These are phyloP conservation scores for Terfezia boudieri DNA, from an alignment of 495 filamentous ascomycete species.

Conservation along the genomic window DNA sequence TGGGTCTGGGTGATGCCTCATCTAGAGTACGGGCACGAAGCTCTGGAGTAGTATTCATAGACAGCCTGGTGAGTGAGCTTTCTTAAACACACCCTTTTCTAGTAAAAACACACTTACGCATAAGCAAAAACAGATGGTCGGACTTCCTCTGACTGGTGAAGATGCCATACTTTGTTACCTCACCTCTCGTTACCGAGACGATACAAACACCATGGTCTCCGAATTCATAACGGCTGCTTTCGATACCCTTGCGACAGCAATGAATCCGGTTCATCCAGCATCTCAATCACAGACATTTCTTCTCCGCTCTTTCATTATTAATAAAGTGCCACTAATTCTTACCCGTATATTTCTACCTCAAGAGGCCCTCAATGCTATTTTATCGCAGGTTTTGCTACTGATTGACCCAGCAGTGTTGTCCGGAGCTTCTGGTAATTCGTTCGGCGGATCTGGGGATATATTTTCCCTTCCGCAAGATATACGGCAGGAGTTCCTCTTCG, in stretches of 20 bases:
- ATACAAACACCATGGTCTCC: conserved; percentile 47
- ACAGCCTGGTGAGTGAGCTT: conserved; percentile 42
- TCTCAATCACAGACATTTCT: conserved; percentile 38
- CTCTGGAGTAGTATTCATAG: conserved; percentile 84
- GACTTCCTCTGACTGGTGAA: conserved; percentile 67
- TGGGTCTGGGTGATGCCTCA: conserved; percentile 19
- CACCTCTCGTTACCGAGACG: conserved; percentile 60
- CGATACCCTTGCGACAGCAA: conserved; percentile 67
- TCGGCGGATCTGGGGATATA: not conserved
- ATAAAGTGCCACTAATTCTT: conserved; percentile 71
- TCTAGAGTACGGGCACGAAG: conserved; percentile 45
- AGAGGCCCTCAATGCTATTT: conserved; percentile 1
- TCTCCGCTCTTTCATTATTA: conserved; percentile 79
- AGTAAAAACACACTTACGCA: not conserved
- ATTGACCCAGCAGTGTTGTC: conserved; percentile 24
- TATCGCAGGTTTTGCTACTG: conserved; percentile 15
- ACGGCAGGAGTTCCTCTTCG: conserved; percentile 76
- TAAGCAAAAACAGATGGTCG: conserved; percentile 37
- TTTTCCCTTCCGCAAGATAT: conserved; percentile 24
- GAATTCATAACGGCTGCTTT: conserved; percentile 76
- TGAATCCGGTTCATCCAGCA: conserved; percentile 51
- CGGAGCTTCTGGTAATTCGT: not conserved
- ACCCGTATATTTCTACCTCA: not conserved
- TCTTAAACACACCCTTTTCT: not conserved
- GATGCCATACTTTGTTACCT: conserved; percentile 53